Evolutionary conservation across 371 early-diverging fungal genomes (phyloP), one percentile per base, ranked within the genome.

Genomic region (Apophysomyces ossiformis): DNA sequence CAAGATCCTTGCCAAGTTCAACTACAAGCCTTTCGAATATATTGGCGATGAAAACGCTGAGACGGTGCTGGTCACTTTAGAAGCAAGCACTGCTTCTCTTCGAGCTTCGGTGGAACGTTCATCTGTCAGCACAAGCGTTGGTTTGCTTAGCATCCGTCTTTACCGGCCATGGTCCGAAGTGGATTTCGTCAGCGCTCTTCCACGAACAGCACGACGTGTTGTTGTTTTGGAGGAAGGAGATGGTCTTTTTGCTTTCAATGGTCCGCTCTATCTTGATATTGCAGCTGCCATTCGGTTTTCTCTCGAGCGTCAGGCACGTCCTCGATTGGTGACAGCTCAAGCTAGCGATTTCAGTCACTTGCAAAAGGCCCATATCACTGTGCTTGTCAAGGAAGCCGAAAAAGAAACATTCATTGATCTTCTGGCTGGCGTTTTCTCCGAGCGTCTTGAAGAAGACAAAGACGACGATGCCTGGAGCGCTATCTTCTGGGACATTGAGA

Each of bases 101-200:
- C 54, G 54, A 9, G 41, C 68, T 18, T 60, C 81, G 15, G 75
- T 82, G 47, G 68, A 82, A 37, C 64, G 72, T 46, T 84, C 89
- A 12, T 83, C 87, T 15, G 64, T 68, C 39, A 59, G 68, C 37
- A 37, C 66, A 26, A 68, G 70, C 37, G 83, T 89, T 37, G 95
- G 95, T 60, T 79, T 92, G 32, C 77, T 96, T 63, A 85, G 82
- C 54, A 87, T 93, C 39, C 91, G 94, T 65, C 77, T 89, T 11
- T 87, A 87, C 74, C 86, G 95, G 45, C 95, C 96, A 11, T 95
- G 94, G 95, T 88, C 87, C 12, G 89, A 88, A 59, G 69, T 79
- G 21, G 86, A 88, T 64, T 89, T 96, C 66, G 69, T 90, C 38
- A 81, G 75, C 59, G 82, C 80, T 11, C 65, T 95, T 15, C 95